Evolutionary conservation across 2,329 filamentous ascomycete genomes (phyloP).

Genomic region (Hypoxylon sp.): DNA sequence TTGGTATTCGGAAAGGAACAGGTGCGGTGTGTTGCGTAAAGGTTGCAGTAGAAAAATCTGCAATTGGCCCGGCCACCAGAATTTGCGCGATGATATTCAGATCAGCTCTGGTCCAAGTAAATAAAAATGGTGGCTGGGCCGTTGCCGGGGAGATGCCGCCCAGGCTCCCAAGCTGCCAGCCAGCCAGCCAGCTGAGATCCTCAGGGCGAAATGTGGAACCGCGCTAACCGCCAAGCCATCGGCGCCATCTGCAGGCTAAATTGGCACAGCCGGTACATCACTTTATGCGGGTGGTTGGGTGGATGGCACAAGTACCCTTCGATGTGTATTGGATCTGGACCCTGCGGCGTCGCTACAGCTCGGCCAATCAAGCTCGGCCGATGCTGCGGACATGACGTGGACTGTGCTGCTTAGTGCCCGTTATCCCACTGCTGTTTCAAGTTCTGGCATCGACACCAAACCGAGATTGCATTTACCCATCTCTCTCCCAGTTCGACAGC

Average conservation of each 20-base stretch:
- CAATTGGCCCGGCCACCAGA: conserved; percentile 40
- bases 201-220: conserved; percentile 3
- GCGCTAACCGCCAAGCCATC: conserved; percentile 16
- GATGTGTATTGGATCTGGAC: not conserved
- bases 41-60: conserved; percentile 26
- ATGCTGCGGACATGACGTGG: conserved; percentile 30
- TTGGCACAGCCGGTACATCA: conserved; percentile 18
- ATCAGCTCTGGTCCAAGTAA: conserved; percentile 32
- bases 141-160: conserved; percentile 40
- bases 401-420: conserved; percentile 10
- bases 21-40: conserved; percentile 19
- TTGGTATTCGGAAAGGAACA: conserved; percentile 28
- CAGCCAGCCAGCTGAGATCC: conserved; percentile 28
- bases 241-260: conserved; percentile 10
- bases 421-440: conserved; percentile 6
- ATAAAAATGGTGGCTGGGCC: conserved; percentile 46
- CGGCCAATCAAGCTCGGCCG: conserved; percentile 13
- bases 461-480: conserved; percentile 3
- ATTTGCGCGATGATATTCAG: conserved; percentile 36
- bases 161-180: no score
- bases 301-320: conserved; percentile 4
- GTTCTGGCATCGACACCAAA: conserved; percentile 9
- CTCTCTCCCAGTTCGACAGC: no score
- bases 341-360: conserved; percentile 17
- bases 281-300: conserved; percentile 24